Evolutionary conservation across 192 early-diverging fungal species (phyloP), one percentile per base, ranked within the genome.

Genomic region (Phlyctochytrium bullatum): DNA sequence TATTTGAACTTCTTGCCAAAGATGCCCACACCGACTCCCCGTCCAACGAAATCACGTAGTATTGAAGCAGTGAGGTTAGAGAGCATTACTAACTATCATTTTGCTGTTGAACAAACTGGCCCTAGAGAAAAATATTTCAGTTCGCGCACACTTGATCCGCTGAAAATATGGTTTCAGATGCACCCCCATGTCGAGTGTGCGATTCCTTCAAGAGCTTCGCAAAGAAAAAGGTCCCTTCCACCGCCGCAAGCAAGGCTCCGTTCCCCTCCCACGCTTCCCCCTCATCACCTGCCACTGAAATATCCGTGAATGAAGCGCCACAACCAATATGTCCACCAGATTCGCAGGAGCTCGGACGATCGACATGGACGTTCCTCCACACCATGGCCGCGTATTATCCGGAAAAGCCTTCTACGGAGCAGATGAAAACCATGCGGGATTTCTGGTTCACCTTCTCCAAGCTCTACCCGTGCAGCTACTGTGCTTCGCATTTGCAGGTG

Each of bases 361-460:
- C 92, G n/a, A 94, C 93, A 0, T 99, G 97, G 97, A 97, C 95
- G 2, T 93, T 97, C 61, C 80, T 99, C 56, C 97, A 98, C 74
- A 95, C 95, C 0, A 95, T 96, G 88, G 93, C 94, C 2, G 94
- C 95, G 0, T 96, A 98, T 78, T 98, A 98, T 71, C 95, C 97
- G 0, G 87, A 92, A 28, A 75, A 70, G 20, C 92, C 97, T 0
- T 83, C 88, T 1, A 36, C 63, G 0, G 67, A 76, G 47, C 88
- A 99, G 73, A 89, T 91, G 75, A 67, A 77, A 16, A 84, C 80
- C 64, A 96, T 97, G 93, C 73, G 74, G 66, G 72, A 76, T 0
- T 82, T 98, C 36, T 71, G 96, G 36, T 12, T 17, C 3, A 61
- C 89, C 23, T 92, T 99, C 67, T 81, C 90, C 27, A 79, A 90